These are phyloP conservation scores for Udeniomyces megalosporus DNA, from an alignment of 768 basidiomycete genomes.

Conservation along the genomic window DNA sequence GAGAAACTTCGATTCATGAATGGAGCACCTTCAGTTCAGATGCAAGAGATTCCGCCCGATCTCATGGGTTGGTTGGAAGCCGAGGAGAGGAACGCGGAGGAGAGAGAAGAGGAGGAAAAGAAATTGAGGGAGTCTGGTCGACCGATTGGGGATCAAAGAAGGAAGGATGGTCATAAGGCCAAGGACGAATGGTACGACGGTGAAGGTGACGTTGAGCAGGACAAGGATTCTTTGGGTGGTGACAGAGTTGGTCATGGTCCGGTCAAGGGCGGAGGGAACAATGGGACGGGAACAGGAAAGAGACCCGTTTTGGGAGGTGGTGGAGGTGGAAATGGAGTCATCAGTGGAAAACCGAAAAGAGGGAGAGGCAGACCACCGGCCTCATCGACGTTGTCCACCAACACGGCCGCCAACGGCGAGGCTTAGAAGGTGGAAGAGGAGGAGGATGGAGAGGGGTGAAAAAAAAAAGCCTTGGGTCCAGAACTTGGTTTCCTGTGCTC, in stretches of 20 bases:
- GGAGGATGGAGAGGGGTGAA: neutral
- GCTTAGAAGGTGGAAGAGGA: neutral
- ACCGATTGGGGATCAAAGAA: too few relatives aligned
- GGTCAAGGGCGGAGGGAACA: too few relatives aligned
- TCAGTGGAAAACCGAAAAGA: neutral
- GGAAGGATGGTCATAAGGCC: slow-evolving; percentile 37
- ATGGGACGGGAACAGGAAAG: too few relatives aligned
- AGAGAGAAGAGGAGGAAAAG: slow-evolving; percentile 47
- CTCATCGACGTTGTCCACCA: neutral
- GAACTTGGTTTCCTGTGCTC: neutral
- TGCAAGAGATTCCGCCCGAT: slow-evolving; percentile 93
- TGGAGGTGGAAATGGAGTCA: too few relatives aligned
- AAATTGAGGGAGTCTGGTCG: too few relatives aligned
- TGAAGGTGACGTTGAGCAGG: slow-evolving; percentile 49
- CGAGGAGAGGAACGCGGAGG: slow-evolving; percentile 51
- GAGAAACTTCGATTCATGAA: slow-evolving; percentile 82
- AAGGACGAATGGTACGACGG: slow-evolving; percentile 60
- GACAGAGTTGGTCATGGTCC: neutral
- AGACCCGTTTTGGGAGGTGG: too few relatives aligned
- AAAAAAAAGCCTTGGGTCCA: too few relatives aligned
- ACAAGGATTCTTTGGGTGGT: neutral
- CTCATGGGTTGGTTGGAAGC: slow-evolving; percentile 56
- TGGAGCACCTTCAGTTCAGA: slow-evolving; percentile 87
- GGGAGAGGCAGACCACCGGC: slow-evolving; percentile 4
- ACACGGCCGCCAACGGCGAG: neutral